Percentiles rank a stretch among this genome's conserved stretches.
These are phyloP conservation scores for Aegilops longissima DNA, from an alignment of 176 grass and related monocot genomes.

Conservation along the genomic window DNA sequence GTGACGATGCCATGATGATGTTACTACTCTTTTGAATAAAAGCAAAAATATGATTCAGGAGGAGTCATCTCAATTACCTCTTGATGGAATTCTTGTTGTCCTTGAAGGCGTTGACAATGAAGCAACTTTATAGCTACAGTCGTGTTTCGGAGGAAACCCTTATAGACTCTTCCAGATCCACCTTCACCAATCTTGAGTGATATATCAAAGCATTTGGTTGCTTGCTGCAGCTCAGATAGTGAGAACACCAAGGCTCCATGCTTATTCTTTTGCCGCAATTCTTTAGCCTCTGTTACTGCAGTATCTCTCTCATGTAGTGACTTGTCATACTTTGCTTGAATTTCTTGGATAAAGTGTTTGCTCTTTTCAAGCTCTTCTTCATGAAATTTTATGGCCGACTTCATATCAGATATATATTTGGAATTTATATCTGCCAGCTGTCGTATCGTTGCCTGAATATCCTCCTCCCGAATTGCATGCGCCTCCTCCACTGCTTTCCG, in stretches of 20 bases:
- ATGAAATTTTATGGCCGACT: constrained; percentile 30
- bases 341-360: constrained; percentile 35
- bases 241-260: constrained; percentile 34
- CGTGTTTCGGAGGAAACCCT: constrained; percentile 59
- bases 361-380: constrained; percentile 46
- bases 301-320: constrained; percentile 40
- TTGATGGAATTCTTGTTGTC: constrained; percentile 49
- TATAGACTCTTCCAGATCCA: constrained; percentile 47
- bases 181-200: constrained; percentile 61
- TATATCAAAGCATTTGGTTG: constrained; percentile 43
- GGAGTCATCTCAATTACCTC: constrained; percentile 44
- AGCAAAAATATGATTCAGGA: too few species aligned
- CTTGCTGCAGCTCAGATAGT: constrained; percentile 41
- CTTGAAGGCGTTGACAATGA: constrained; percentile 36
- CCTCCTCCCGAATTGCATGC: constrained; percentile 27
- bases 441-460: constrained; percentile 35
- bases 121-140: constrained; percentile 65
- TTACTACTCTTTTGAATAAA: too few species aligned
- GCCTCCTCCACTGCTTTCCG: constrained; percentile 48
- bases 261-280: constrained; percentile 27
- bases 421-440: constrained; percentile 20
- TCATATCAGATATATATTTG: constrained; percentile 33
- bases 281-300: constrained; percentile 32
- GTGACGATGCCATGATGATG: neutral
- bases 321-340: constrained; percentile 45